These are phyloP conservation scores for Tetrapisispora pingtungensis DNA, from an alignment of 805 yeast genomes.

Conservation along the genomic window DNA sequence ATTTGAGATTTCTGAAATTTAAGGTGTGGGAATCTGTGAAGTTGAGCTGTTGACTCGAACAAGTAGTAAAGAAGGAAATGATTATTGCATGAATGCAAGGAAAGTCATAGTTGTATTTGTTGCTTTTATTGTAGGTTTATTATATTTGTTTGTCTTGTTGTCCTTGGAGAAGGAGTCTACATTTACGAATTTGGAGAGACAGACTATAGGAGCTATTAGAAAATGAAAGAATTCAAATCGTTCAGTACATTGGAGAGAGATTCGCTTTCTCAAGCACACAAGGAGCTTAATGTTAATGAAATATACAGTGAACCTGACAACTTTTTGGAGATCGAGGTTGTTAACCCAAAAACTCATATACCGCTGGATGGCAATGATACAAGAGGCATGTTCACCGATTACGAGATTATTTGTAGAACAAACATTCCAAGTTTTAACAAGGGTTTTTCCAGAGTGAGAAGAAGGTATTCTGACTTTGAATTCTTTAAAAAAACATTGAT, in stretches of 20 bases:
- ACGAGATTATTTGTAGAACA: conserved; percentile 81
- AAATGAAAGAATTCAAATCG: conserved; percentile 22
- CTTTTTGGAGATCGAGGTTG: conserved; percentile 81
- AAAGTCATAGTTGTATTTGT: no score
- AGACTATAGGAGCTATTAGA: background rate
- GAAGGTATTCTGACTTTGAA: conserved; percentile 88
- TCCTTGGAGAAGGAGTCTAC: no score
- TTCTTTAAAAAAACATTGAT: conserved; percentile 63
- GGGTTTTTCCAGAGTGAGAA: conserved; percentile 55
- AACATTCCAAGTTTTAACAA: conserved; percentile 80
- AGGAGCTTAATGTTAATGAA: conserved; percentile 62
- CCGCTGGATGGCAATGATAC: conserved; percentile 26
- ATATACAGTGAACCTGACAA: conserved; percentile 92
- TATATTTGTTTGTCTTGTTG: no score
- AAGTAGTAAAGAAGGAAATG: no score
- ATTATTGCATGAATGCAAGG: no score
- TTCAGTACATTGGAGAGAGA: conserved; percentile 21
- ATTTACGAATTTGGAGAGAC: no score
- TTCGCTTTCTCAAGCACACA: conserved; percentile 17
- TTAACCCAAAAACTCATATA: conserved; percentile 24
- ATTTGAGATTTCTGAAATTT: no score
- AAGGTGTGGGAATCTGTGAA: no score
- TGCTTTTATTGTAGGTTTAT: no score
- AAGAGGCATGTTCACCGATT: conserved; percentile 74
- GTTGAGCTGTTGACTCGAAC: no score